phyloP scores from a whole-genome alignment of 192 early-diverging fungal genomes.

The Linnemannia schmuckeri region DNA sequence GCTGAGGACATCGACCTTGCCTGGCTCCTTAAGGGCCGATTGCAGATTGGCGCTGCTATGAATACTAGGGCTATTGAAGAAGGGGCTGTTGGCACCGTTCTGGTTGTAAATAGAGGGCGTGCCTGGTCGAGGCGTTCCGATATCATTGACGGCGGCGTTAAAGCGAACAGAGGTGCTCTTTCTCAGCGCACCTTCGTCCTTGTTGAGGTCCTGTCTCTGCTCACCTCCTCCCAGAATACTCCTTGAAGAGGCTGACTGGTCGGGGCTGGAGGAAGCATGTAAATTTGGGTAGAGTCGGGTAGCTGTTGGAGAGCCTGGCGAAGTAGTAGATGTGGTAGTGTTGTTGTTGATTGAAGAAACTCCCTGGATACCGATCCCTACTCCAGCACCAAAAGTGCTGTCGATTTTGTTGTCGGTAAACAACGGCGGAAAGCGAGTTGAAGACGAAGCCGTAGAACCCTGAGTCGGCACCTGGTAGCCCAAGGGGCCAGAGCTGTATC shows the following conservation, averaged over 20 bases:
- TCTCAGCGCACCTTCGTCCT: conserved; percentile 11
- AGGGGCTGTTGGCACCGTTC: conserved; percentile 10
- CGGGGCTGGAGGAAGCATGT: neutral
- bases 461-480: conserved; percentile 22
- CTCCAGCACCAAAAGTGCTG: neutral
- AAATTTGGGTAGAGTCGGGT: neutral
- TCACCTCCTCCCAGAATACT: conserved; percentile 13
- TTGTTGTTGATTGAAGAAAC: neutral
- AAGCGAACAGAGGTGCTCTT: conserved; percentile 40
- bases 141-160: conserved; percentile 10
- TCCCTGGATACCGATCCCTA: neutral
- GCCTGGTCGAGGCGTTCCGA: conserved; percentile 14
- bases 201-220: conserved; percentile 12
- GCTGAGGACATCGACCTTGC: conserved; percentile 35
- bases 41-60: conserved; percentile 22
- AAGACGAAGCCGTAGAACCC: neutral
- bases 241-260: neutral
- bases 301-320: neutral
- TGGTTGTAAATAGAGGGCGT: conserved; percentile 36
- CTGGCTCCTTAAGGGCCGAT: conserved; percentile 30
- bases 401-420: neutral
- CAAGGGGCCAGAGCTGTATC: conserved; percentile 38
- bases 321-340: neutral
- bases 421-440: neutral
- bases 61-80: conserved; percentile 19